Evolutionary conservation across 2,329 filamentous ascomycete genomes (phyloP).

Genomic region (Nannizziopsis arthrosporioides): DNA sequence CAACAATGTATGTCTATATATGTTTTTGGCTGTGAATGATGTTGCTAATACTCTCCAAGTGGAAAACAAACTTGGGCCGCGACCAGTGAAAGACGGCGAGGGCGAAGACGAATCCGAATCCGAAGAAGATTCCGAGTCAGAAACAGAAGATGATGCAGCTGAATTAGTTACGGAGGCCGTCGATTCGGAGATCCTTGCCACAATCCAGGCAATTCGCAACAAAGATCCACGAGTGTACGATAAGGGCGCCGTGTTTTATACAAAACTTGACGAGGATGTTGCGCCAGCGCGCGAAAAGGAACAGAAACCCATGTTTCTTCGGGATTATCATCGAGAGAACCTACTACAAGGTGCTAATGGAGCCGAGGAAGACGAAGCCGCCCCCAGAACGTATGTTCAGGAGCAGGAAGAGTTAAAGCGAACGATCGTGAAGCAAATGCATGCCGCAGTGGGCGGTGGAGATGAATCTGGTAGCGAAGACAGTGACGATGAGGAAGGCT

Average conservation of each 20-base stretch:
- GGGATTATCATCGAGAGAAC: slow-evolving; percentile 86
- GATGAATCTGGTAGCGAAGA: slow-evolving; percentile 38
- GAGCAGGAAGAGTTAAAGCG: slow-evolving; percentile 77
- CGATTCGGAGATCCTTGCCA: slow-evolving; percentile 77
- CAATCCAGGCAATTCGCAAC: slow-evolving; percentile 71
- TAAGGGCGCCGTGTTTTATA: slow-evolving; percentile 65
- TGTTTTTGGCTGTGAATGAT: background rate
- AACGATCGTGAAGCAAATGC: slow-evolving; percentile 67
- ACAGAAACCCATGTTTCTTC: slow-evolving; percentile 73
- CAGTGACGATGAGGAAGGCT: slow-evolving; percentile 47
- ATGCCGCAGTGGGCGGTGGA: slow-evolving; percentile 45
- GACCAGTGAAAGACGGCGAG: slow-evolving; percentile 22
- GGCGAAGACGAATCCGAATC: slow-evolving; percentile 36
- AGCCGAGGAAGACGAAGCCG: slow-evolving; percentile 41
- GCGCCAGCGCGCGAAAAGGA: slow-evolving; percentile 43
- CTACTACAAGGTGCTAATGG: slow-evolving; percentile 64
- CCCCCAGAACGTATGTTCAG: slow-evolving; percentile 61
- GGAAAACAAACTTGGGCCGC: slow-evolving; percentile 68
- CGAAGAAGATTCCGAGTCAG: slow-evolving; percentile 52
- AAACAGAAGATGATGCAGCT: slow-evolving; percentile 82
- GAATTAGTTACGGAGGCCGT: slow-evolving; percentile 75
- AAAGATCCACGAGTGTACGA: slow-evolving; percentile 93
- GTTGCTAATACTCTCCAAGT: slow-evolving; percentile 40
- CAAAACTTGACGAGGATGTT: slow-evolving; percentile 47
- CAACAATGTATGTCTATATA: slow-evolving; percentile 37